Conservation (phyloP, 805 yeast species). For the Wickerhamomyces hampshirensis region DNA sequence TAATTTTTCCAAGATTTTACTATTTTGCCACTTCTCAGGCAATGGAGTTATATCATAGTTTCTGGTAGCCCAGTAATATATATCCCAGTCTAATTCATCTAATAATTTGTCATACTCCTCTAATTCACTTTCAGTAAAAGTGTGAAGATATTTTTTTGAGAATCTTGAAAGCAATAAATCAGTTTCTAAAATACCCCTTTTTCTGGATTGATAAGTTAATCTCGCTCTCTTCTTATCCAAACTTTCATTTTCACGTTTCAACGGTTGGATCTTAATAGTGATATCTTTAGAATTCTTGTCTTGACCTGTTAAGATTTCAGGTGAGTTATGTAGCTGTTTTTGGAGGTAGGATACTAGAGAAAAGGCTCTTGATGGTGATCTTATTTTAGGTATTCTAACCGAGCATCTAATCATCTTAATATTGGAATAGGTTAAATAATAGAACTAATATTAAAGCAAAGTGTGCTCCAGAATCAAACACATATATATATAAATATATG, state of each 20-base stretch:
- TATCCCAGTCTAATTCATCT: constrained; percentile 98
- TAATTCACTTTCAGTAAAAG: constrained; percentile 58
- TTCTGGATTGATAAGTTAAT: constrained; percentile 83
- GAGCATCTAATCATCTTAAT: background rate
- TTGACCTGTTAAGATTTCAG: constrained; percentile 17
- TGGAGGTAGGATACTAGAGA: background rate
- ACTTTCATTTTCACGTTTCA: constrained; percentile 69
- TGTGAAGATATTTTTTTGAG: constrained; percentile 66
- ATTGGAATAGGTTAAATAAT: too few relatives aligned
- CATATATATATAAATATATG: too few relatives aligned
- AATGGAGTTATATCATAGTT: constrained; percentile 78
- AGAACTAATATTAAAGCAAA: too few relatives aligned
- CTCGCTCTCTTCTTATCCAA: constrained; percentile 79
- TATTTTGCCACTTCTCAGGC: constrained; percentile 80
- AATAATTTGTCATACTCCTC: constrained; percentile 81
- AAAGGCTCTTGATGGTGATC: background rate
- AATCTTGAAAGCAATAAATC: constrained; percentile 82
- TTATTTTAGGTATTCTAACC: background rate
- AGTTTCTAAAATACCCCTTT: constrained; percentile 92
- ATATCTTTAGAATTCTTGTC: constrained; percentile 16
- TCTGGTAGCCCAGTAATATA: constrained; percentile 94
- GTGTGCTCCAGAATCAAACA: too few relatives aligned
- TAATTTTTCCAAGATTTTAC: constrained; percentile 55
- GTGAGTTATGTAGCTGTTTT: constrained; percentile 17
- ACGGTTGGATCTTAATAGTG: constrained; percentile 57